Evolutionary conservation across 441 rosid species (phyloP), one percentile per base, ranked within the genome.

Genomic region (Aleurites moluccanus): DNA sequence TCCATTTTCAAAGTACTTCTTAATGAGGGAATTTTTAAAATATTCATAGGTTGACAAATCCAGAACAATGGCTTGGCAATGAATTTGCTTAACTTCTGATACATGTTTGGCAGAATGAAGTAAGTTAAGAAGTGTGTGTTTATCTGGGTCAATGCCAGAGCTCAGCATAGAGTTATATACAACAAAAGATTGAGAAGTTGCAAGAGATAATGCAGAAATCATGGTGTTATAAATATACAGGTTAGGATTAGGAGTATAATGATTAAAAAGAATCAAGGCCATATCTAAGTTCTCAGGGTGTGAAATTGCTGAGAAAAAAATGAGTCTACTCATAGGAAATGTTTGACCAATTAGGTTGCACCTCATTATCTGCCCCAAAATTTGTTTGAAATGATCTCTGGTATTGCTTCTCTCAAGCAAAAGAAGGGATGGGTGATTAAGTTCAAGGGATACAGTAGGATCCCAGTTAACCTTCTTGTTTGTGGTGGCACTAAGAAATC

Each of bases 251-350:
- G 89, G 89, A 35, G 88, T 87, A 55, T 76, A 87, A 21, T 83
- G 27, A 70, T 67, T 70, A 73, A 87, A 83, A 38, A 89, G 84
- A 72, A 75, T 82, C 60, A 81, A 60, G 1, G 87, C 88, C 23
- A 85, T 21, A 75, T 87, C 91, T 53, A 81, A 11, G 56, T 82
- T 86, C 61, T 82, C 85, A 25, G 91, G 91, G 80, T 76, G 67
- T 30, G 90, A 83, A 56, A 86, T 62, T 13, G 91, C 86, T 10
- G 91, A 83, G 82, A 80, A 84, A 0, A 76, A 80, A 71, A 89
- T 78, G 59, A 89, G 86, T 70, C 91, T 81, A 61, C 92, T 89
- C 92, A 89, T 89, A 0, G 90, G 88, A 72, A 89, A 89, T 14
- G 86, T 87, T 69, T 81, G 66, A 59, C 83, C 69, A 21, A 86